A percentile compares a stretch with the other conserved stretches of the same genome.
phyloP scores from a whole-genome alignment of 129 eudicot species.

The Saussurea involucrata region DNA sequence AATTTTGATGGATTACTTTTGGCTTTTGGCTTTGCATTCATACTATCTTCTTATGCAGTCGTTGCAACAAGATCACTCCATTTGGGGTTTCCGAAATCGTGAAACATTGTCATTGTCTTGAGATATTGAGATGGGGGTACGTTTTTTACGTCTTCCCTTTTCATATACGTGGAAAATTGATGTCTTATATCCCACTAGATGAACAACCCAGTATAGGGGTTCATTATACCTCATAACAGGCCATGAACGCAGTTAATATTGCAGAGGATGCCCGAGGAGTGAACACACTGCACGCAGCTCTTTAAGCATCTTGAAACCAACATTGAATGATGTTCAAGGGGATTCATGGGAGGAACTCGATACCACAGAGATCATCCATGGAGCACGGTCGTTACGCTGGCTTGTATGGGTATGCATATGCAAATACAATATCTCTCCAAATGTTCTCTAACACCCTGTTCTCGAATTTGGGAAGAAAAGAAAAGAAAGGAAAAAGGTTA shows the following conservation, averaged over 20 bases:
- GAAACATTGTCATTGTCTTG: slow-evolving; percentile 55
- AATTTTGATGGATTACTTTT: neutral
- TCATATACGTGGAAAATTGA: neutral
- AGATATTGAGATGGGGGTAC: slow-evolving; percentile 96
- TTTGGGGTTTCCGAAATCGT: slow-evolving; percentile 69
- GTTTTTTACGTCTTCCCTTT: slow-evolving; percentile 7
- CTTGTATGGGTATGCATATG: slow-evolving; percentile 80
- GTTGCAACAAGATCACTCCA: slow-evolving; percentile 70
- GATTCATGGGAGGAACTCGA: slow-evolving; percentile 99
- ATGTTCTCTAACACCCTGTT: neutral
- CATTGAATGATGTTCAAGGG: slow-evolving; percentile 60
- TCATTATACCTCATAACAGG: slow-evolving; percentile 44
- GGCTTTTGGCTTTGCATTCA: neutral
- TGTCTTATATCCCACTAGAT: neutral
- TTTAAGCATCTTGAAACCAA: slow-evolving; percentile 61
- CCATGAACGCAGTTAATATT: slow-evolving; percentile 63
- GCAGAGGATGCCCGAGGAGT: slow-evolving; percentile 91
- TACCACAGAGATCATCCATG: slow-evolving; percentile 57
- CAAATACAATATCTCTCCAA: neutral
- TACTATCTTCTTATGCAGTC: slow-evolving; percentile 40
- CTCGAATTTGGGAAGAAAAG: neutral
- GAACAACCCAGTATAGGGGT: slow-evolving; percentile 34
- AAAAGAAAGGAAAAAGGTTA: neutral
- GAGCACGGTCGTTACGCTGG: slow-evolving; percentile 81
- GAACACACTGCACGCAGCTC: slow-evolving; percentile 65